Percentiles rank a stretch among this genome's conserved stretches.
phyloP scores from a whole-genome alignment of 345 rosid species.

The Pistacia atlantica region DNA sequence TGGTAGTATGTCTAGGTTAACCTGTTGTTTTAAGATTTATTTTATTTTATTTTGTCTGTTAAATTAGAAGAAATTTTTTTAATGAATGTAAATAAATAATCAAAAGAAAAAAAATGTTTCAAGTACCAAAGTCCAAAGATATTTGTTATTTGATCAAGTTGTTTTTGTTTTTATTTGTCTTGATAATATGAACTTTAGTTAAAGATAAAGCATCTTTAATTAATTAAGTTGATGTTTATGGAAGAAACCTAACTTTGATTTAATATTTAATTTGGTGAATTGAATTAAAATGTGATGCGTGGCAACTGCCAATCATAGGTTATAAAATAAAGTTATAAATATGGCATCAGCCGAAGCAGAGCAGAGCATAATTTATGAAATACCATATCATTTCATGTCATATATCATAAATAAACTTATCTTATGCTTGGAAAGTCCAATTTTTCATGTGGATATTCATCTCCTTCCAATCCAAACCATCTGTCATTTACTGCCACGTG shows the following conservation, averaged over 20 bases:
- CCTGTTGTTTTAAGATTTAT: neutral
- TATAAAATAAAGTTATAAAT: no score
- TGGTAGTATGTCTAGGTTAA: neutral
- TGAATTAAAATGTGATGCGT: slow-evolving; percentile 2
- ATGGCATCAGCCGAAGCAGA: neutral
- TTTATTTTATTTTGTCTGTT: neutral
- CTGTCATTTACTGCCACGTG: neutral
- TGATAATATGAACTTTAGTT: neutral
- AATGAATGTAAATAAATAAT: neutral
- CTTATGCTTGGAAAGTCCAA: neutral
- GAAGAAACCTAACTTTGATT: neutral
- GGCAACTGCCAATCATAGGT: slow-evolving; percentile 21
- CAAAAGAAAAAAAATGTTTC: neutral
- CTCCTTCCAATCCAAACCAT: neutral
- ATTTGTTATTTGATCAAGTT: neutral
- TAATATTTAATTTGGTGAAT: neutral
- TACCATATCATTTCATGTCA: neutral
- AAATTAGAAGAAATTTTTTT: no score
- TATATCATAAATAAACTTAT: neutral
- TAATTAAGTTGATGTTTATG: neutral
- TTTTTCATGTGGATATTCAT: neutral
- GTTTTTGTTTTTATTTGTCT: neutral
- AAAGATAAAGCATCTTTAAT: neutral
- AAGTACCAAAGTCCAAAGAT: neutral
- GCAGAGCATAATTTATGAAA: no score